Base-by-base conservation (phyloP, 169 alveolate genomes). In the Eimeria maxima region DNA sequence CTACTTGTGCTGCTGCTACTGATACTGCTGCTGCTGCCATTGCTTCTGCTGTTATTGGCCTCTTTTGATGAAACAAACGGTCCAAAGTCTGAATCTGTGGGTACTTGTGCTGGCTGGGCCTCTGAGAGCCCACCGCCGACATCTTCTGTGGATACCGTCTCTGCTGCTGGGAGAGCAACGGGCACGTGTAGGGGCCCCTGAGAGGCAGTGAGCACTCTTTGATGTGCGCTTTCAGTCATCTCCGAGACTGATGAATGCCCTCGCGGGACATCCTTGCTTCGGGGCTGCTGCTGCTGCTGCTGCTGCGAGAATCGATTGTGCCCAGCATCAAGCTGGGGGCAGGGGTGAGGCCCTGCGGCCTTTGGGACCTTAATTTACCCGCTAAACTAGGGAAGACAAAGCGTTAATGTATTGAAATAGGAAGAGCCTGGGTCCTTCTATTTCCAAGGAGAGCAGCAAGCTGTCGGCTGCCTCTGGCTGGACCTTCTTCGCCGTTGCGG, bases 381-480 rank as follows among this genome's bases (percentile, higher is more conserved):
- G 38, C 27, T 22, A 24, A 24, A 24, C 1, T 27, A 67, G 4
- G 38, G 38, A 53, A 67, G 76, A 67, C 27, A 67, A 8, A 24
- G 27, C 14, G 27, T 67, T 27, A 67, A 10, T 11, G 22, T 11
- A 22, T 27, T 27, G 44, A 67, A 67, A 16, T 5, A 67, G 8
- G 24, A 20, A 74, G 84, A 4, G 11, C 10, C 13, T 27, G 33
- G 18, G 18, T 24, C 20, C 16, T 74, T n/a, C 50, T 27, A 44
- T 24, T 2, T 10, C 84, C 11, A 29, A 11, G 42, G 84, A 74
- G 84, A 74, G 84, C 84, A 74, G 84, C 84, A 74, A 74, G 84
- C 84, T 42, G 84, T 74, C 45, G 84, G 84, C 84, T 27, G 84
- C 84, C 53, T 22, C 24, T 74, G 84, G 84, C 84, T 74, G 57